A percentile compares a stretch with the other conserved stretches of the same genome.
phyloP scores from a whole-genome alignment of 441 rosid species.

The Hypseocharis bilobata region DNA sequence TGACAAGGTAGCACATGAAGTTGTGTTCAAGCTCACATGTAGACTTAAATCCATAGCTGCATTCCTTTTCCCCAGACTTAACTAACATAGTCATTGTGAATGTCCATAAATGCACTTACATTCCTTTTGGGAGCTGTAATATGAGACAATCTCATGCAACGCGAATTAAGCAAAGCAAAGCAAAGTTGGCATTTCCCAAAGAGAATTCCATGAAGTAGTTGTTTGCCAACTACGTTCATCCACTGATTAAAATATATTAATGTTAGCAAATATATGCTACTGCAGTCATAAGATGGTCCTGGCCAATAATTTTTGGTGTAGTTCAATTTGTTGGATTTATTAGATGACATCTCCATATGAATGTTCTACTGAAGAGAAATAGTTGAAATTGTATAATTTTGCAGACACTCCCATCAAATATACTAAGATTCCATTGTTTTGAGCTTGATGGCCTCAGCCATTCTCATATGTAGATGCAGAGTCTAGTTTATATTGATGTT shows the following conservation, averaged over 20 bases:
- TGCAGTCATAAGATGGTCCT: background rate
- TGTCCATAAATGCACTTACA: background rate
- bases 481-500: background rate
- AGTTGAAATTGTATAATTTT: background rate
- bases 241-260: too few species aligned
- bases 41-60: background rate
- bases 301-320: too few species aligned
- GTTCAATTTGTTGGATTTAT: background rate
- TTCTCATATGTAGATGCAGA: background rate
- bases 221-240: too few species aligned
- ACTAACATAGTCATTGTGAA: background rate
- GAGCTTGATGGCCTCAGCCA: too few species aligned
- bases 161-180: too few species aligned
- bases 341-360: background rate
- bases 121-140: background rate
- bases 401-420: too few species aligned
- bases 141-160: too few species aligned
- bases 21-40: background rate
- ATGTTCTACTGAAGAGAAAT: background rate
- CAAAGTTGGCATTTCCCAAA: too few species aligned
- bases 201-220: too few species aligned
- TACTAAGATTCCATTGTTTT: too few species aligned
- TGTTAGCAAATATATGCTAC: background rate
- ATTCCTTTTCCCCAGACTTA: background rate
- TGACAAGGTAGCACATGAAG: conserved; percentile 2